These are phyloP conservation scores for Darksidea phi DNA, from an alignment of 495 filamentous ascomycete genomes.

Conservation along the genomic window DNA sequence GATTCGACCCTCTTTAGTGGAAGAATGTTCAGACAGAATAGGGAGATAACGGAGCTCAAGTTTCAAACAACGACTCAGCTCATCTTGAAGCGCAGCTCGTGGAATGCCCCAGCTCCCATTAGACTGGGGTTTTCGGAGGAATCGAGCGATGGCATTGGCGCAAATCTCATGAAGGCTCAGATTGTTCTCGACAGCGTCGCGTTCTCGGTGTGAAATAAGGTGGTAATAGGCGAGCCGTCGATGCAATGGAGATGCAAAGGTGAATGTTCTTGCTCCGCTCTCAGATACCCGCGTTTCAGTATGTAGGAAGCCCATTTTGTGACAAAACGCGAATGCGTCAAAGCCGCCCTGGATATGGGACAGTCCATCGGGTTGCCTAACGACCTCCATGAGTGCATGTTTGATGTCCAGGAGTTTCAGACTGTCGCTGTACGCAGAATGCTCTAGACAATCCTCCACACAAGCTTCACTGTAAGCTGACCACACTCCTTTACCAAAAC, in stretches of 20 bases:
- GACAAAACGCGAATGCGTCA: slow-evolving; percentile 19
- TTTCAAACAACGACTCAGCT: slow-evolving; percentile 5
- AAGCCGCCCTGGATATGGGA: neutral
- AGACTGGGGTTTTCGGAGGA: neutral
- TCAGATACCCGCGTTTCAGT: neutral
- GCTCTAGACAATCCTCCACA: too few relatives aligned
- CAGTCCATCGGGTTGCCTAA: neutral
- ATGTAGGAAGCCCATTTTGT: slow-evolving; percentile 14
- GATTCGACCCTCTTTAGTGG: slow-evolving; percentile 13
- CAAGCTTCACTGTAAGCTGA: too few relatives aligned
- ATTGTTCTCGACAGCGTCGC: neutral
- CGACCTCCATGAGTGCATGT: neutral
- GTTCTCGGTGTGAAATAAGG: slow-evolving; percentile 10
- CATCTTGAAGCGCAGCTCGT: slow-evolving; percentile 20
- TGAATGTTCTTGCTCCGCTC: slow-evolving; percentile 1
- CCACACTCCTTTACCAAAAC: too few relatives aligned
- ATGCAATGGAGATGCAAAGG: slow-evolving; percentile 20
- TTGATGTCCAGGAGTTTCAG: too few relatives aligned
- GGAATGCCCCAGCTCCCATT: slow-evolving; percentile 11
- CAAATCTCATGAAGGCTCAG: slow-evolving; percentile 15
- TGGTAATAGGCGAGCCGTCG: slow-evolving; percentile 17
- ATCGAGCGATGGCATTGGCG: slow-evolving; percentile 16
- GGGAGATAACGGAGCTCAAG: slow-evolving; percentile 14
- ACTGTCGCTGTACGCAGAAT: too few relatives aligned
- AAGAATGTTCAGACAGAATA: slow-evolving; percentile 16